Percentiles rank a stretch among this genome's conserved stretches.
Conservation (phyloP, 2,329 filamentous ascomycete species). For the Eurotiales sp. region DNA sequence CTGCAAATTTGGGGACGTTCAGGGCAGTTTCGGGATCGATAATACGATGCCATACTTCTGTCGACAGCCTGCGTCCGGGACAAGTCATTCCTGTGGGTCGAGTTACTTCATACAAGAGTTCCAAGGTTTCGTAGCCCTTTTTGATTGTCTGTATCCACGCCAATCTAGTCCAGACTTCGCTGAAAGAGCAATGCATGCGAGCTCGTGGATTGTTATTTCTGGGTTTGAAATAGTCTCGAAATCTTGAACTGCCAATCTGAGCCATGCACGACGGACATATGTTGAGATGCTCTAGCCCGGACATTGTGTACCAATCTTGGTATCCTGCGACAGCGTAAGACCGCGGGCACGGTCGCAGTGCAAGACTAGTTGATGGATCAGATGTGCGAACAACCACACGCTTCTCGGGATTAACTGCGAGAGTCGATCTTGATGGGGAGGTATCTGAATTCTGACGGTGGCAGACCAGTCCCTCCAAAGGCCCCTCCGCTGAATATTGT, state of each 20-base stretch:
- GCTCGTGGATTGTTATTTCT: constrained; percentile 56
- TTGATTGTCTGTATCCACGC: constrained; percentile 79
- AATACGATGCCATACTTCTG: constrained; percentile 72
- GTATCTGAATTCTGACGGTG: neutral
- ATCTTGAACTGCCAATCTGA: constrained; percentile 66
- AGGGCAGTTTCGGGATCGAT: constrained; percentile 62
- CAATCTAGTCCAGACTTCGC: constrained; percentile 75
- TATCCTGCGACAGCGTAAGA: constrained; percentile 59
- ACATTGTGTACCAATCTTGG: constrained; percentile 77
- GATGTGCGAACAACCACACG: constrained; percentile 1
- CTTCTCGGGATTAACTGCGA: constrained; percentile 16
- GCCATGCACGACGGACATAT: constrained; percentile 80
- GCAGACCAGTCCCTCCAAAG: neutral
- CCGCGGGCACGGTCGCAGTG: constrained; percentile 66
- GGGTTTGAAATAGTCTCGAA: constrained; percentile 62
- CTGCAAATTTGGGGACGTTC: constrained; percentile 66
- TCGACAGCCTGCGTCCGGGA: constrained; percentile 53
- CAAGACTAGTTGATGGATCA: constrained; percentile 17
- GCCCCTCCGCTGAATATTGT: neutral
- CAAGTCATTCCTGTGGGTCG: constrained; percentile 58
- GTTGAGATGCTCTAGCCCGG: constrained; percentile 66
- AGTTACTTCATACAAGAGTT: constrained; percentile 66
- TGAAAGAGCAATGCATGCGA: constrained; percentile 72
- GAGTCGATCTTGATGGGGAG: constrained; percentile 2
- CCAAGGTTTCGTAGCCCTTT: constrained; percentile 61